These are phyloP conservation scores for Pseudogymnoascus sp. DNA, from an alignment of 2,329 filamentous ascomycete genomes.

Conservation along the genomic window DNA sequence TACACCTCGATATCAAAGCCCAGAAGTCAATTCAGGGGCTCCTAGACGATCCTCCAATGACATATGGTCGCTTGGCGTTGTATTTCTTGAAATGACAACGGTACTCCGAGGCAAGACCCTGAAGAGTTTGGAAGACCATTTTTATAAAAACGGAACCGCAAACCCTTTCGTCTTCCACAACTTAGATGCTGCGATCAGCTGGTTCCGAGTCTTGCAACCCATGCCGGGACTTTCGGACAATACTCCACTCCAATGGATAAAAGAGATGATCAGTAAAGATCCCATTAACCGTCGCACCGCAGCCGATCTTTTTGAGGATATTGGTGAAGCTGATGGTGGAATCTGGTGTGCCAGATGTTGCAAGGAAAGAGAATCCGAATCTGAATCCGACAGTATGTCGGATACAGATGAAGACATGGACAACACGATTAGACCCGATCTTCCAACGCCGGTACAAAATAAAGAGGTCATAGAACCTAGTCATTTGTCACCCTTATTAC, in stretches of 20 bases:
- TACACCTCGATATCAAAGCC: constrained; percentile 13
- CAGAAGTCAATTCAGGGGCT: constrained; percentile 12
- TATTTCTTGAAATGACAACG: constrained; percentile 16
- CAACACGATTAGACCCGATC: not conserved
- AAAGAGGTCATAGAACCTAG: constrained; percentile 11
- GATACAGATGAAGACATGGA: constrained; percentile 10
- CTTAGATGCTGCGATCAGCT: constrained; percentile 7
- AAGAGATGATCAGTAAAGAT: constrained; percentile 12
- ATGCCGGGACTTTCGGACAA: constrained; percentile 10
- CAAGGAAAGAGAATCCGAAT: not conserved
- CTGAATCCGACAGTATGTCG: not conserved
- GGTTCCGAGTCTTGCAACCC: not conserved
- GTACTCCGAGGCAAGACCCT: constrained; percentile 10
- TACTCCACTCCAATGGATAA: constrained; percentile 12
- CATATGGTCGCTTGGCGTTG: constrained; percentile 19
- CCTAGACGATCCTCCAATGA: constrained; percentile 13
- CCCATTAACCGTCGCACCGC: constrained; percentile 8
- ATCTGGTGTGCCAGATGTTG: constrained; percentile 2
- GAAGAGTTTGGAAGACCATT: constrained; percentile 8
- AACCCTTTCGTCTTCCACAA: constrained; percentile 8
- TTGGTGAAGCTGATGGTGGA: constrained; percentile 5
- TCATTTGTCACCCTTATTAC: constrained; percentile 11
- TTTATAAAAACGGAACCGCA: not conserved
- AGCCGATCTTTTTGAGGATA: constrained; percentile 7
- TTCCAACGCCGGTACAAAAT: not conserved